Conservation (phyloP, 2,329 filamentous ascomycete genomes). For the Monilinia fructigena region DNA sequence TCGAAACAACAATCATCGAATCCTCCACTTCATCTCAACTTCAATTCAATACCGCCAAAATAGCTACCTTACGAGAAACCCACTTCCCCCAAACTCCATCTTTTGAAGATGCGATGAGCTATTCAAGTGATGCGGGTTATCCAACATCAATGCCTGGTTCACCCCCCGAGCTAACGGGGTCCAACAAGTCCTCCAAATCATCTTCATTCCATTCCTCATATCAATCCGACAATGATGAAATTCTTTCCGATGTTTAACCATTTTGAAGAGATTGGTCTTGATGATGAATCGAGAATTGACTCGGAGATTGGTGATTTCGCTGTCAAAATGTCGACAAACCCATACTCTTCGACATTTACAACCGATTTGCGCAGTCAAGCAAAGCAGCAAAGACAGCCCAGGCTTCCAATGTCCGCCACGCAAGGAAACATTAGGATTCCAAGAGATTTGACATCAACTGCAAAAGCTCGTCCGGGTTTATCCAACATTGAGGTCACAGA, state of each 20-base stretch:
- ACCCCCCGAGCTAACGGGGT: slow-evolving; percentile 75
- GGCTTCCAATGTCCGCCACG: slow-evolving; percentile 31
- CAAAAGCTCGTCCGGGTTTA: slow-evolving; percentile 29
- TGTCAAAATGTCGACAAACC: slow-evolving; percentile 35
- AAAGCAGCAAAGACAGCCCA: slow-evolving; percentile 29
- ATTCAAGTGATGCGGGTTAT: slow-evolving; percentile 31
- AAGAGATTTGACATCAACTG: slow-evolving; percentile 36
- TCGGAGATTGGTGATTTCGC: slow-evolving; percentile 37
- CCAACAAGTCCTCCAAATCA: slow-evolving; percentile 88
- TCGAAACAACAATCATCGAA: slow-evolving; percentile 9
- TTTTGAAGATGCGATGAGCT: slow-evolving; percentile 37
- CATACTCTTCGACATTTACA: slow-evolving; percentile 34
- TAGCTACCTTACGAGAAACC: slow-evolving; percentile 38
- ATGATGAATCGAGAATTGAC: slow-evolving; percentile 56
- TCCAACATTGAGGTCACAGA: slow-evolving; percentile 35
- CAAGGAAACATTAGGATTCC: slow-evolving; percentile 32
- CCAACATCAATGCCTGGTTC: slow-evolving; percentile 54
- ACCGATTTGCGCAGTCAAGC: slow-evolving; percentile 33
- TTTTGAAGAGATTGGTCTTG: slow-evolving; percentile 91
- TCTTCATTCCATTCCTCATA: slow-evolving; percentile 82
- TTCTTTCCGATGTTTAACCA: slow-evolving; percentile 73
- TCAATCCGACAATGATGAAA: slow-evolving; percentile 68
- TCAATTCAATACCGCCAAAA: slow-evolving; percentile 35
- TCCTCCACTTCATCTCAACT: neutral
- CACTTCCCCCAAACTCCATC: slow-evolving; percentile 27